Base-by-base conservation (phyloP, 1,284 basidiomycete genomes). In the Fistulinella cinereoalba region DNA sequence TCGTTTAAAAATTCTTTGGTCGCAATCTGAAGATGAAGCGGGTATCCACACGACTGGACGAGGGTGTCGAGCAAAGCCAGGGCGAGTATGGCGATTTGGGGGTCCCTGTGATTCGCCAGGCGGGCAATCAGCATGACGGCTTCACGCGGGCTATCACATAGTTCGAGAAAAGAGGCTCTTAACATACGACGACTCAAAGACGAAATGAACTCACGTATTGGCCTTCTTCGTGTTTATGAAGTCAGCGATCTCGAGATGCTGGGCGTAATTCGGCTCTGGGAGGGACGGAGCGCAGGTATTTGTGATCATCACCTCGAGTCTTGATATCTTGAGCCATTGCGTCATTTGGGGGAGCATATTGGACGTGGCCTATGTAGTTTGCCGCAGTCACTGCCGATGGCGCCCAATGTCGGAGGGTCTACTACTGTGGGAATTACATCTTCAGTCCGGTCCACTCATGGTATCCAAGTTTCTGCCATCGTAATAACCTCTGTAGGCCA, bases 1-100 rank as follows among this genome's bases (percentile, higher is more conserved):
- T 98, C 96, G 69, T 99, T 99, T 18, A 99, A 77, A 63, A 99
- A 99, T 65, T 98, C 97, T 66, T 99, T 99, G 21, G 97, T 99
- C n/a, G 90, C 80, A 57, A 99, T 90, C 68, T 99, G 96, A 21
- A 99, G 85, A 63, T 99, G 96, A 51, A 99, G 88, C 0, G 95
- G 85, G 70, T 99, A 99, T 59, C 96, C 96, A 65, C 95, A 97
- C 41, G 91, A 87, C 65, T 95, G 91, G 43, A 97, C 90, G 41
- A 99, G 84, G 12, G 92, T 94, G 66, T 97, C 93, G 52, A 99
- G 83, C 4, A 98, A 77, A 4, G 86, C 73, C 27, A 92, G 78
- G 1, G 89, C 83, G 29, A 97, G 81, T 58, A 94, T 80, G 21
- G 91, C 85, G 54, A 96, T 79, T 64, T 97, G 92, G 1, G 91